Conservation (phyloP, 1,139 yeast species). For the Lipomyces yarrowii region DNA sequence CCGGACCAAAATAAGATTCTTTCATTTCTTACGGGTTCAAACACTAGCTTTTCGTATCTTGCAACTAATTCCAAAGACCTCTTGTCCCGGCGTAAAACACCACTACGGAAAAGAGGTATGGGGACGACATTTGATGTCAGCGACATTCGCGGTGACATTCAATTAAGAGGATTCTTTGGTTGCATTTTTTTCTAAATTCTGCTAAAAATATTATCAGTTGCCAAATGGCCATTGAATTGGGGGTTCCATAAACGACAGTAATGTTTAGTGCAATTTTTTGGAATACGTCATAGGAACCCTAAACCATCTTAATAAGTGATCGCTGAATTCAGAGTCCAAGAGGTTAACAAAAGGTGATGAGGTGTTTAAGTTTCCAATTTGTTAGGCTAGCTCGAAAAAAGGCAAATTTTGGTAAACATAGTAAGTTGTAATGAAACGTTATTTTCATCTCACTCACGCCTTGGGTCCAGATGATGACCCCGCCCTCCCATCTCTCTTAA, state of each 20-base stretch:
- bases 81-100: neutral
- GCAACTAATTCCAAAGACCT: neutral
- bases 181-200: neutral
- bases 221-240: neutral
- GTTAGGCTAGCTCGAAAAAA: neutral
- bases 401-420: neutral
- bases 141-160: neutral
- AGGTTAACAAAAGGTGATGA: neutral
- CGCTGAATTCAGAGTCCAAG: too few species aligned
- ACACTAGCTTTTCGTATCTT: neutral
- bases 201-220: neutral
- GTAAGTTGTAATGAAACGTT: neutral
- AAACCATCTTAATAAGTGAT: neutral
- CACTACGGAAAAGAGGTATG: neutral
- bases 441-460: neutral
- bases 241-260: neutral
- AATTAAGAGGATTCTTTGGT: neutral
- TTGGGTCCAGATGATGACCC: neutral
- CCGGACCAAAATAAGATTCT: neutral
- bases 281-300: neutral
- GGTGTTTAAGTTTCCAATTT: neutral
- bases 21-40: neutral
- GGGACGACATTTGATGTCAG: neutral
- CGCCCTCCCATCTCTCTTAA: neutral
- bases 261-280: neutral